Evolutionary conservation across 2,329 filamentous ascomycete genomes (phyloP), one percentile per base, ranked within the genome.

Genomic region (Fusarium setosum): DNA sequence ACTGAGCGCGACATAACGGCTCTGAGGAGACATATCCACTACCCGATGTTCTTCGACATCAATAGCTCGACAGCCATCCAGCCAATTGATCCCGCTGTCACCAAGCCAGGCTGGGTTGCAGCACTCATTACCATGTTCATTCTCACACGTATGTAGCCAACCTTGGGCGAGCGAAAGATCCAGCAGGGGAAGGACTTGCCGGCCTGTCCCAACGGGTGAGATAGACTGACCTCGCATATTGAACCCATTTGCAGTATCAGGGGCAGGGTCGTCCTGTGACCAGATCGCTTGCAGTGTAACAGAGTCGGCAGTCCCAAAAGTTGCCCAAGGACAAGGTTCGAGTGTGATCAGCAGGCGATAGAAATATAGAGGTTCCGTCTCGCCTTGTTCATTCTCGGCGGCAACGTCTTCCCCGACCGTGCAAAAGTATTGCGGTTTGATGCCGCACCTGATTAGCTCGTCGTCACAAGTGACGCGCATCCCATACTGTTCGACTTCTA

Each of bases 1-100:
- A 3, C 58, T 63, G 7, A 66, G 54, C 4, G 58, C 62, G 11
- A 65, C 26, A 11, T 66, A 66, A 5, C 62, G 63, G 37, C 45
- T 47, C 6, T 31, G 26, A 0, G 47, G 29, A 11, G 44, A 32
- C 2, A 66, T 17, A 13, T 59, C 34, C 3, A 66, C 47, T 11
- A 63, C 38, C 1, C 54, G 31, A 2, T 24, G 11, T 3, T 54
- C 50, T 4, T 24, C 26, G 3, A 63, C 34, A 13, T 66, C 62
- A 1, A 66, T 66, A 0, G 26, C 62, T 3, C 63, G 51, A 1
- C 60, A 44, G 2, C 24, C 37, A 0, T 49, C 15, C 0, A 24
- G 32, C 45, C 59, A 54, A 3, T 37, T 35, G 0, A 12, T 12
- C 31, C n/a, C n/a, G 10, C 21, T 52, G 10, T 40, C 54, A 8